Evolutionary conservation across 2,329 filamentous ascomycete genomes (phyloP), one percentile per base, ranked within the genome.

Genomic region (Trichoderma atrobrunneum): DNA sequence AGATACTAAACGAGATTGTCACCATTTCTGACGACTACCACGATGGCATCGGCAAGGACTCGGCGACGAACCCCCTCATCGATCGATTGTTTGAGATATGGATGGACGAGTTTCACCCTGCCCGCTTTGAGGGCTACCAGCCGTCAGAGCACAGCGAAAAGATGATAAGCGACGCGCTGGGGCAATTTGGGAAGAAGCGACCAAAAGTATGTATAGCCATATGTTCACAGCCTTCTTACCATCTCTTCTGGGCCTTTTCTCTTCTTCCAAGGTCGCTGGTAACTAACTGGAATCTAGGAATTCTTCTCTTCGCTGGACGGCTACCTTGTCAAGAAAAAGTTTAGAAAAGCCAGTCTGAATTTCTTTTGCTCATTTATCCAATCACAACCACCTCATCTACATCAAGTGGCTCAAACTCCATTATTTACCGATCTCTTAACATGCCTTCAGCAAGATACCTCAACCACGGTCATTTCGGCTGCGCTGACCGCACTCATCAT

Each of bases 391-490:
- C 93, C 93, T 5, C 93, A 95, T 81, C 85, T 96, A 2, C 89
- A 96, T 78, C 86, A 91, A 56, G 88, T 94, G 43, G 82, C 92
- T 6, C 87, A 94, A 75, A 95, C 92, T 1, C 87, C 90, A 0
- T 84, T 96, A 1, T 91, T 96, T 75, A 86, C 88, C 72, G 89
- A 92, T 78, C 83, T 96, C 24, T 83, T 95, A 67, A 89, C 88
- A 77, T 95, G 92, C 74, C 85, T 96, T 2, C 91, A 94, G 80
- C 88, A 88, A 70, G 93, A 96, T 79, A 92, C 91, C 1, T 95
- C 92, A 0, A 93, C 92, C 0, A 91, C 91, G 0, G 89, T 92
- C 3, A 86, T 95, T n/a, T 92, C 92, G 1, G 84, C 94, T 57
- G 92, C 92, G 1, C 83, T 96, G 67, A 92, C 92, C 5, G 88